These are phyloP conservation scores for Grosmannia clavigera DNA, from an alignment of 2,329 filamentous ascomycete species.

Conservation along the genomic window DNA sequence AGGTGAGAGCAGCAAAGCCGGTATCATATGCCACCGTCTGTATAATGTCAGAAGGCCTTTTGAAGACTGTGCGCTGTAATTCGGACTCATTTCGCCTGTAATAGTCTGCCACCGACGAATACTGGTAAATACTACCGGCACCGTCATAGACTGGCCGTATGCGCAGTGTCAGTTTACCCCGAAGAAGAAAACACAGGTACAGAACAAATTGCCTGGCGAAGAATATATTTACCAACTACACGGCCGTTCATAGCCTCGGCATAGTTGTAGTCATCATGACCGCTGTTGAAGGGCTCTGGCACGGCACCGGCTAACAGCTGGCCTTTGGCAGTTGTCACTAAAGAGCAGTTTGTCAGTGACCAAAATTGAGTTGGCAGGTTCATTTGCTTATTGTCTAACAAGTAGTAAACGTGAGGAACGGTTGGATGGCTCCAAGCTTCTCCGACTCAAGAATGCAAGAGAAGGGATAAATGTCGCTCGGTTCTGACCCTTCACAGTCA, in stretches of 20 bases:
- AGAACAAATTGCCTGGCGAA: neutral
- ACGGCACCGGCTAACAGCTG: neutral
- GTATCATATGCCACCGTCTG: constrained; percentile 35
- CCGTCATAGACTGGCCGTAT: constrained; percentile 14
- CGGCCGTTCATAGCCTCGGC: constrained; percentile 17
- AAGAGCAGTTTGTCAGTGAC: constrained; percentile 3
- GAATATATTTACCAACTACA: constrained; percentile 17
- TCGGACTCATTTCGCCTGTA: neutral
- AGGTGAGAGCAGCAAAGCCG: constrained; percentile 34
- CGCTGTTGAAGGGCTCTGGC: neutral
- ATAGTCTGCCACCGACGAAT: constrained; percentile 11
- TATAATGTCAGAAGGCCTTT: constrained; percentile 17
- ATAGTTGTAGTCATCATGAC: constrained; percentile 1
- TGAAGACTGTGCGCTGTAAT: constrained; percentile 8
- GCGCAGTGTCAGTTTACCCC: constrained; percentile 1
- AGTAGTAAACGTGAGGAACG: constrained; percentile 31
- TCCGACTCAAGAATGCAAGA: constrained; percentile 25
- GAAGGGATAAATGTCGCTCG: constrained; percentile 34
- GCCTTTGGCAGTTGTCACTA: constrained; percentile 2
- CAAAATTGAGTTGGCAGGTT: neutral
- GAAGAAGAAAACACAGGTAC: constrained; percentile 4
- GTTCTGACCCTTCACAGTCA: constrained; percentile 18
- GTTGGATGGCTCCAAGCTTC: constrained; percentile 22
- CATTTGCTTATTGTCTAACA: constrained; percentile 21
- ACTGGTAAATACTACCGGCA: constrained; percentile 17